Conservation (phyloP, 192 early-diverging fungal species). For the Backusella liffmaniae region DNA sequence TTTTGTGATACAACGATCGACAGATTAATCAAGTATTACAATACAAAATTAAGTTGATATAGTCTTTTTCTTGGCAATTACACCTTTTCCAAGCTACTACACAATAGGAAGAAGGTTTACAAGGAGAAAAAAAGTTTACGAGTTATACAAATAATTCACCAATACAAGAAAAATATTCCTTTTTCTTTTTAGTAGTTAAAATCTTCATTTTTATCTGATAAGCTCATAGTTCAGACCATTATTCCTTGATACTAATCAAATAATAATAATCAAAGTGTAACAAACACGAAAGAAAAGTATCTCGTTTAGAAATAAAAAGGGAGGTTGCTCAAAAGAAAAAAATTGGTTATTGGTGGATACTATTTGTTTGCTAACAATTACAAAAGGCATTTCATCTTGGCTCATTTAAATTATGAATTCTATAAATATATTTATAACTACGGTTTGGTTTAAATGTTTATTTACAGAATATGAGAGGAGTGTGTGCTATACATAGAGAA, state of each 20-base stretch:
- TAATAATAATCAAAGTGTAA: background rate
- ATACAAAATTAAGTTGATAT: background rate
- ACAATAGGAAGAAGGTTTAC: background rate
- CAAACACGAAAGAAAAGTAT: background rate
- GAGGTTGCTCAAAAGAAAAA: background rate
- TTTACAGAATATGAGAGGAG: slow-evolving; percentile 2
- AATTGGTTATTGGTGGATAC: background rate
- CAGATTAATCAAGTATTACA: slow-evolving; percentile 2
- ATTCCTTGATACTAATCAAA: background rate
- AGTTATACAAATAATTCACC: background rate
- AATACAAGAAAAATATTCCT: slow-evolving; percentile 2
- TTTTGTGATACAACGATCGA: background rate
- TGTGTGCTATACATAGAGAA: background rate
- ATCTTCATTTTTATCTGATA: background rate
- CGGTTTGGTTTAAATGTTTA: background rate
- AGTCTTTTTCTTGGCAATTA: background rate
- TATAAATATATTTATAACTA: background rate
- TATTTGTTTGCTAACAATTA: background rate
- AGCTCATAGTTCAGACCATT: background rate
- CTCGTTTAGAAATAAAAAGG: background rate
- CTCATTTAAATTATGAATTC: background rate
- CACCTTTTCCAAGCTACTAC: background rate
- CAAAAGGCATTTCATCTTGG: background rate
- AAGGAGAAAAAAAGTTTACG: background rate
- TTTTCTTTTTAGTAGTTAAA: background rate